Evolutionary conservation across 805 yeast genomes (phyloP).

Genomic region (Ogataea philodendri): DNA sequence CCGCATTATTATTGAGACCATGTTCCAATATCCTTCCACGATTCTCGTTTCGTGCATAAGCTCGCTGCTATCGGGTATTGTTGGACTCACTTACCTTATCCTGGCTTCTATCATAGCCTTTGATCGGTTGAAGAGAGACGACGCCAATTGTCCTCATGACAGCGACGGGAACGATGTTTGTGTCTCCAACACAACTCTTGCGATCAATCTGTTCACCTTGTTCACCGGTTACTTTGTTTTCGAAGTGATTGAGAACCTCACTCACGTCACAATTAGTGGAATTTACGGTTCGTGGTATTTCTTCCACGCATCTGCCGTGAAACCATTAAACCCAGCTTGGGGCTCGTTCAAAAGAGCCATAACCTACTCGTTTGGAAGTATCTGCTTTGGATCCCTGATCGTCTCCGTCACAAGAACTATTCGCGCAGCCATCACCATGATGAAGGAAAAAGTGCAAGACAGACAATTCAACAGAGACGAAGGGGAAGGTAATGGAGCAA

Average conservation of each 20-base stretch:
- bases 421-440: slow-evolving; percentile 50
- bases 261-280: slow-evolving; percentile 80
- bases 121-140: slow-evolving; percentile 35
- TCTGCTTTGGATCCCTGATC: slow-evolving; percentile 75
- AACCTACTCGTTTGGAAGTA: slow-evolving; percentile 86
- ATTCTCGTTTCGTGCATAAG: slow-evolving; percentile 41
- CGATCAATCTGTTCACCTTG: slow-evolving; percentile 55
- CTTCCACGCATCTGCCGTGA: slow-evolving; percentile 46
- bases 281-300: slow-evolving; percentile 92
- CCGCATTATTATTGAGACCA: slow-evolving; percentile 64
- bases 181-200: slow-evolving; percentile 29
- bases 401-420: slow-evolving; percentile 72
- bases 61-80: slow-evolving; percentile 51
- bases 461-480: slow-evolving; percentile 37
- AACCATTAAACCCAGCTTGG: slow-evolving; percentile 75
- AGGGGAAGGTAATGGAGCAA: slow-evolving; percentile 47
- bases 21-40: slow-evolving; percentile 69
- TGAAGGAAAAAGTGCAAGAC: slow-evolving; percentile 41
- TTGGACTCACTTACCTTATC: slow-evolving; percentile 61
- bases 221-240: slow-evolving; percentile 83
- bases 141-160: slow-evolving; percentile 51
- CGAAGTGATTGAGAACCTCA: slow-evolving; percentile 76
- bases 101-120: slow-evolving; percentile 54
- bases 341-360: slow-evolving; percentile 76
- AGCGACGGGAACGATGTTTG: slow-evolving; percentile 31